Conservation (phyloP, 371 early-diverging fungal species). For the Mortierella sp. region DNA sequence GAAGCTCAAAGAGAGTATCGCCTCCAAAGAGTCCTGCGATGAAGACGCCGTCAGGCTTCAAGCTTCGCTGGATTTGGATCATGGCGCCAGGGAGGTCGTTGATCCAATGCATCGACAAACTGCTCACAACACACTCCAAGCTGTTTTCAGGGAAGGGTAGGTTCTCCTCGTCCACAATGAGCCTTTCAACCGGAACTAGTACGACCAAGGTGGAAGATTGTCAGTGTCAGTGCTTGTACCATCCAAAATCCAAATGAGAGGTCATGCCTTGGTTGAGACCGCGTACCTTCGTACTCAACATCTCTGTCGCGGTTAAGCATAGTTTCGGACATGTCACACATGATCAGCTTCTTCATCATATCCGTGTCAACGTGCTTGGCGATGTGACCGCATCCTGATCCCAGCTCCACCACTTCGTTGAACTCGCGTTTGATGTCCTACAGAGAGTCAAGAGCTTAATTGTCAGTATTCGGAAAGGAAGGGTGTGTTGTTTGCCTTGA, state of each 20-base stretch:
- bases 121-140: constrained; percentile 90
- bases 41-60: constrained; percentile 95
- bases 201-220: background rate
- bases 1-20: constrained; percentile 93
- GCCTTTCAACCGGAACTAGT: constrained; percentile 81
- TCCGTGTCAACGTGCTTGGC: constrained; percentile 84
- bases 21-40: constrained; percentile 95
- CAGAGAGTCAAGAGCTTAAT: background rate
- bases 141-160: constrained; percentile 85
- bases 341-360: constrained; percentile 84
- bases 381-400: constrained; percentile 92
- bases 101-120: constrained; percentile 94
- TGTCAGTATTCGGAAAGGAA: background rate
- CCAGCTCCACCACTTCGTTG: constrained; percentile 89
- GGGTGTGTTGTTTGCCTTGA: background rate
- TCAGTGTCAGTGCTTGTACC: too few relatives aligned
- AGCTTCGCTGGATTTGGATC: constrained; percentile 82
- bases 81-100: constrained; percentile 94
- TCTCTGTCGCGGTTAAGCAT: constrained; percentile 78
- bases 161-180: constrained; percentile 87
- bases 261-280: too few relatives aligned
- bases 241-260: background rate
- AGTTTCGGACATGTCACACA: constrained; percentile 90
- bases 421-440: constrained; percentile 91
- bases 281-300: constrained; percentile 70